Conservation (phyloP, 75 land plant species). For the Gnetum montanum region DNA sequence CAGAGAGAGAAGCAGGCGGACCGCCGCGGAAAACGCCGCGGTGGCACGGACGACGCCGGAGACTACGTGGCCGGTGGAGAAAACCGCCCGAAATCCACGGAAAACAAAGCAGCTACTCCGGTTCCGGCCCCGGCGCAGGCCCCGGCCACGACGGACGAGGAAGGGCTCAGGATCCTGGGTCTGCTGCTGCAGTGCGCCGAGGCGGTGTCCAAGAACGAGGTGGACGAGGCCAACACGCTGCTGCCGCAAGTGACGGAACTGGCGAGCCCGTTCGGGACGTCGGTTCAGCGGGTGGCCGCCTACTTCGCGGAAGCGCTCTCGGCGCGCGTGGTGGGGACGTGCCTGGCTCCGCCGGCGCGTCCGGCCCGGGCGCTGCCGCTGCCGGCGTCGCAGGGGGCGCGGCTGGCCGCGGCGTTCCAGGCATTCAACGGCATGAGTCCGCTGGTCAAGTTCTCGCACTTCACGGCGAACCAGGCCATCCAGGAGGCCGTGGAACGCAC, state of each 20-base stretch:
- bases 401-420: constrained; percentile 69
- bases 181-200: constrained; percentile 93
- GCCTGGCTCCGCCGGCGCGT: constrained; percentile 65
- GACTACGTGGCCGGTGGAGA: not conserved
- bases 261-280: constrained; percentile 77
- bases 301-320: constrained; percentile 97
- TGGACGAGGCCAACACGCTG: constrained; percentile 68
- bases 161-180: constrained; percentile 77
- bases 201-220: constrained; percentile 69
- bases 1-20: constrained; percentile 5
- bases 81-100: constrained; percentile 6
- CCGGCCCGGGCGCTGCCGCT: constrained; percentile 72
- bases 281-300: constrained; percentile 88
- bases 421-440: constrained; percentile 95
- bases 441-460: constrained; percentile 88
- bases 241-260: constrained; percentile 72
- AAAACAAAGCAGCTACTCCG: constrained; percentile 19
- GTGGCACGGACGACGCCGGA: not conserved
- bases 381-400: constrained; percentile 43
- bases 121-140: constrained; percentile 1
- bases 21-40: constrained; percentile 3
- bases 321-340: constrained; percentile 67
- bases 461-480: constrained; percentile 98
- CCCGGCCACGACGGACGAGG: constrained; percentile 16
- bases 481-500: constrained; percentile 84